phyloP scores from a whole-genome alignment of 2,329 filamentous ascomycete species.

The Colletotrichum lini region DNA sequence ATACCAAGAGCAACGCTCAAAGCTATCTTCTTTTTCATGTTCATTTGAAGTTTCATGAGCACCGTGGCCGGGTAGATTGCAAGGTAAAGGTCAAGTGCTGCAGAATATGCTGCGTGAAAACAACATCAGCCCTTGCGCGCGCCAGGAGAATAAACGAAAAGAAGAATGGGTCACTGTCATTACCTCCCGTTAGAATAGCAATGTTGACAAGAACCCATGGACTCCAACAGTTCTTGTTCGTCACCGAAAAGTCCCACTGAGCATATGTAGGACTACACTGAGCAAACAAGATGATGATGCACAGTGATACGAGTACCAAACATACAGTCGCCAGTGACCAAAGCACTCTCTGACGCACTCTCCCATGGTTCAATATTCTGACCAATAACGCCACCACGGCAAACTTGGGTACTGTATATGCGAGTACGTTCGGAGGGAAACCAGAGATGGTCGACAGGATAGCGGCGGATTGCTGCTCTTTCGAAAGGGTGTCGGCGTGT shows the following conservation, averaged over 20 bases:
- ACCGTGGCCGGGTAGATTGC: constrained; percentile 46
- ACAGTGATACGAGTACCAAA: too few relatives aligned
- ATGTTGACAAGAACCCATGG: constrained; percentile 13
- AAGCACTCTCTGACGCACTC: too few relatives aligned
- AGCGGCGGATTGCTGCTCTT: too few relatives aligned
- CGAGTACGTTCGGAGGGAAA: too few relatives aligned
- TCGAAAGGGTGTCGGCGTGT: too few relatives aligned
- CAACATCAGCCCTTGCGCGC: neutral
- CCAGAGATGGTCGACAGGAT: too few relatives aligned
- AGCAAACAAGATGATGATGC: constrained; percentile 42
- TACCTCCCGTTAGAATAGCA: constrained; percentile 16
- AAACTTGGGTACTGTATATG: too few relatives aligned
- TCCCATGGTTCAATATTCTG: too few relatives aligned
- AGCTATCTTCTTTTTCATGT: constrained; percentile 46
- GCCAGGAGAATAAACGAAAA: neutral
- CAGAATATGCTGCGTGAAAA: neutral
- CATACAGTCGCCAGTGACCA: too few relatives aligned
- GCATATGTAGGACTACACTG: constrained; percentile 46
- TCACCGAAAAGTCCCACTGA: constrained; percentile 44
- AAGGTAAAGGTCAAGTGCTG: constrained; percentile 46
- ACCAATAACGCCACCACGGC: too few relatives aligned
- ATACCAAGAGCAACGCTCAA: constrained; percentile 46
- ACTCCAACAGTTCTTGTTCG: constrained; percentile 15
- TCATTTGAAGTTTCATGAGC: constrained; percentile 45
- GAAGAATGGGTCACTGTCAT: neutral